phyloP scores from a whole-genome alignment of 176 grass and related monocot genomes.

The Cymbopogon citratus region DNA sequence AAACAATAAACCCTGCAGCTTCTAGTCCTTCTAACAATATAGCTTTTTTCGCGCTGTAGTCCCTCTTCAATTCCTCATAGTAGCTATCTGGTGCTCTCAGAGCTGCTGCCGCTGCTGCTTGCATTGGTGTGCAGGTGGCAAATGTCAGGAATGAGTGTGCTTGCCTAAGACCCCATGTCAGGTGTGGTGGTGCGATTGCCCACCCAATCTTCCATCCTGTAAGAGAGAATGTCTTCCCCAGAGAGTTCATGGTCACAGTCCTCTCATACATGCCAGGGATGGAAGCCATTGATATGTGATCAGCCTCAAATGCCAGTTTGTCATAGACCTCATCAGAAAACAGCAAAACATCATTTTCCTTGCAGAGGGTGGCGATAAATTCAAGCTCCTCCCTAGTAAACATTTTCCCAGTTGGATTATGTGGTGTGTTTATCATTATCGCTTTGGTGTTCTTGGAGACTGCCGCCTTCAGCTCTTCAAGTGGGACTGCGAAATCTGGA shows the following conservation, averaged over 20 bases:
- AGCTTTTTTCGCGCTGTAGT: slow-evolving; percentile 70
- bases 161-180: slow-evolving; percentile 97
- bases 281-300: slow-evolving; percentile 86
- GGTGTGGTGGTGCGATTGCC: slow-evolving; percentile 77
- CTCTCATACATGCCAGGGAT: slow-evolving; percentile 90
- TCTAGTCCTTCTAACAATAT: slow-evolving; percentile 73
- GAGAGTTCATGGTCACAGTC: slow-evolving; percentile 92
- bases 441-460: slow-evolving; percentile 74
- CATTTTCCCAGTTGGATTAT: slow-evolving; percentile 99
- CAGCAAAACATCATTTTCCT: slow-evolving; percentile 83
- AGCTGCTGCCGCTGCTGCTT: slow-evolving; percentile 59
- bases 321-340: slow-evolving; percentile 96
- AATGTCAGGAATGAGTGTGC: slow-evolving; percentile 96
- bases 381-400: slow-evolving; percentile 78
- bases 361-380: slow-evolving; percentile 79
- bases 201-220: slow-evolving; percentile 99
- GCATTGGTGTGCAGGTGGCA: slow-evolving; percentile 87
- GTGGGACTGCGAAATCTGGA: slow-evolving; percentile 72
- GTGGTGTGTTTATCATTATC: slow-evolving; percentile 97
- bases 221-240: slow-evolving; percentile 94
- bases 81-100: slow-evolving; percentile 71
- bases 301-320: slow-evolving; percentile 79
- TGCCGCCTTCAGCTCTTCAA: slow-evolving; percentile 72
- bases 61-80: slow-evolving; percentile 71
- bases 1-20: slow-evolving; percentile 74